phyloP scores from a whole-genome alignment of 305 asterid species.

The Lippia alba region DNA sequence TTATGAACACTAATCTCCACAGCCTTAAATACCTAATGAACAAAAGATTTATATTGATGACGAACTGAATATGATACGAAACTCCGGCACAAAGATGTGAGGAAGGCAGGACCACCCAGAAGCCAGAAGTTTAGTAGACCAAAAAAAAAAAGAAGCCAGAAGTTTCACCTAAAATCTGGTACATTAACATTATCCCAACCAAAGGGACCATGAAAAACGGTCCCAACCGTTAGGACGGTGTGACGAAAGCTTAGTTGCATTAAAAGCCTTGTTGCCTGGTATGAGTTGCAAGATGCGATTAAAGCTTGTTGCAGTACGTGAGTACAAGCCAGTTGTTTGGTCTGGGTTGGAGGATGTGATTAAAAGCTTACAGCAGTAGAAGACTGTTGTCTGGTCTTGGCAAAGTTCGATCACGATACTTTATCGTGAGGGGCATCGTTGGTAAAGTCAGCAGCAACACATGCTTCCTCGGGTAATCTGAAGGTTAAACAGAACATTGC shows the following conservation, averaged over 20 bases:
- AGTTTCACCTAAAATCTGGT: not conserved
- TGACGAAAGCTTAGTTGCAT: not conserved
- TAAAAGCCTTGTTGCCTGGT: not conserved
- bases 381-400: too few species aligned
- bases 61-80: not conserved
- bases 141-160: too few species aligned
- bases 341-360: too few species aligned
- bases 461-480: slow-evolving; percentile 85
- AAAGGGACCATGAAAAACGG: not conserved
- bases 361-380: too few species aligned
- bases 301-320: too few species aligned
- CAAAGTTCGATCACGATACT: not conserved
- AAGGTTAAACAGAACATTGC: slow-evolving; percentile 94
- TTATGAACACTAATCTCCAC: not conserved
- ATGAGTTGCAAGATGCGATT: too few species aligned
- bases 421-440: slow-evolving; percentile 4
- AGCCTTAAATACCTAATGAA: not conserved
- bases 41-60: not conserved
- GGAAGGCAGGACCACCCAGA: slow-evolving; percentile 12
- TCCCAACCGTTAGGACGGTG: slow-evolving; percentile 8
- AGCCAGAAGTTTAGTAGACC: too few species aligned
- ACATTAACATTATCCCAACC: not conserved
- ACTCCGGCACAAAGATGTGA: not conserved
- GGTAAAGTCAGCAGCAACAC: slow-evolving; percentile 38
- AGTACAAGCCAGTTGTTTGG: too few species aligned